phyloP scores from a whole-genome alignment of 2,329 filamentous ascomycete genomes.

The Byssothecium circinans region DNA sequence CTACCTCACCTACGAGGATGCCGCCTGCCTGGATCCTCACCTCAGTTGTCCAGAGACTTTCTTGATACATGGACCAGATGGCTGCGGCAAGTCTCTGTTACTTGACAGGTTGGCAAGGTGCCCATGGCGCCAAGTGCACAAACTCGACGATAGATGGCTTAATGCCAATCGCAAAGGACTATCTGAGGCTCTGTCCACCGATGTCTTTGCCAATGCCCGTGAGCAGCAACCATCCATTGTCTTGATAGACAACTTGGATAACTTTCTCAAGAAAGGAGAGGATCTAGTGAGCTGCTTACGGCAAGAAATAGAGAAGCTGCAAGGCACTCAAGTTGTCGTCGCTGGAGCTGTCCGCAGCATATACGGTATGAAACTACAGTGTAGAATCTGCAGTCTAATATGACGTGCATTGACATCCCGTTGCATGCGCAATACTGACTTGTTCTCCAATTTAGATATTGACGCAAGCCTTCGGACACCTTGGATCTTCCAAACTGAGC shows the following conservation, averaged over 20 bases:
- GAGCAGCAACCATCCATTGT: constrained; percentile 74
- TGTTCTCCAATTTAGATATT: constrained; percentile 50
- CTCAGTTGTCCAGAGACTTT: constrained; percentile 56
- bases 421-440: too few species aligned
- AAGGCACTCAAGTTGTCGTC: constrained; percentile 65
- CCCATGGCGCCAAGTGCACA: constrained; percentile 71
- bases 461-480: constrained; percentile 67
- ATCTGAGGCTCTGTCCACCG: constrained; percentile 59
- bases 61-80: constrained; percentile 77
- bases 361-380: constrained; percentile 44
- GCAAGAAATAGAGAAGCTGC: constrained; percentile 54
- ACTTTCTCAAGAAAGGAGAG: constrained; percentile 51
- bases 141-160: constrained; percentile 53
- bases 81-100: constrained; percentile 81
- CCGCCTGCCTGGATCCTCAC: constrained; percentile 15
- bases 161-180: constrained; percentile 45
- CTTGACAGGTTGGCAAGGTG: constrained; percentile 65
- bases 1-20: constrained; percentile 22
- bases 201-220: constrained; percentile 69
- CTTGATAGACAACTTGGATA: constrained; percentile 76
- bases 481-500: constrained; percentile 65
- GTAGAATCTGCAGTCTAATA: too few species aligned
- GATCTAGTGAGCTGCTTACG: constrained; percentile 25
- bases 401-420: too few species aligned
- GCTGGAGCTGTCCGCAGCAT: constrained; percentile 74